Percentiles rank a stretch among this genome's conserved stretches.
These are phyloP conservation scores for Pistacia atlantica DNA, from an alignment of 345 rosid genomes.

Conservation along the genomic window DNA sequence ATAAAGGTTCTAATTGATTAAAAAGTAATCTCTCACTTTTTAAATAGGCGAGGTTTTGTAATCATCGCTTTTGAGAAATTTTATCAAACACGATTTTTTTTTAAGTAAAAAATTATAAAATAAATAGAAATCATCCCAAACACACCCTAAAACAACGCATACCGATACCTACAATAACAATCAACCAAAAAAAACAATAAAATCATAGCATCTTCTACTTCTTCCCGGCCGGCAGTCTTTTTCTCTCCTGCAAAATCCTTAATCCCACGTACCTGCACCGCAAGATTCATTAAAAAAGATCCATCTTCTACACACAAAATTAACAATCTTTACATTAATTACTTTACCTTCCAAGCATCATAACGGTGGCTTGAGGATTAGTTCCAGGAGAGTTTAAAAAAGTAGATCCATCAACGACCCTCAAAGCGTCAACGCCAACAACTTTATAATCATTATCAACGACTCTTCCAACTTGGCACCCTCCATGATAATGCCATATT, in stretches of 20 bases:
- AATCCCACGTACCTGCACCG: slow-evolving; percentile 50
- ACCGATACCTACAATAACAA: no score
- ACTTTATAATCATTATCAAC: slow-evolving; percentile 62
- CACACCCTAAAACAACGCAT: no score
- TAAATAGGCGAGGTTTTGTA: no score
- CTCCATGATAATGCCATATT: slow-evolving; percentile 78
- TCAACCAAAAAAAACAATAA: no score
- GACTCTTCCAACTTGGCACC: slow-evolving; percentile 65
- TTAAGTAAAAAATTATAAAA: no score
- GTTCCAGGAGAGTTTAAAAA: slow-evolving; percentile 62
- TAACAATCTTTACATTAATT: no score
- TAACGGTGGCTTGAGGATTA: slow-evolving; percentile 74
- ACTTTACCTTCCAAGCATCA: slow-evolving; percentile 86
- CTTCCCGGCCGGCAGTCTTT: not conserved
- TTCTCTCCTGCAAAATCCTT: slow-evolving; percentile 31
- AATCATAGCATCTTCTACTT: not conserved
- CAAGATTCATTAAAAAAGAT: not conserved
- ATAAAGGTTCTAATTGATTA: no score
- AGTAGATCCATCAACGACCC: slow-evolving; percentile 71
- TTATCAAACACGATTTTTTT: no score
- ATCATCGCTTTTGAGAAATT: no score
- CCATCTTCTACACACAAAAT: no score
- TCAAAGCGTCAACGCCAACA: slow-evolving; percentile 46
- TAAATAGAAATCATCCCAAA: no score
- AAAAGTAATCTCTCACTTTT: no score